Percentiles rank a stretch among this genome's conserved stretches.
phyloP scores from a whole-genome alignment of 352 stramenopile genomes.

The Elongisporangium senticosum region DNA sequence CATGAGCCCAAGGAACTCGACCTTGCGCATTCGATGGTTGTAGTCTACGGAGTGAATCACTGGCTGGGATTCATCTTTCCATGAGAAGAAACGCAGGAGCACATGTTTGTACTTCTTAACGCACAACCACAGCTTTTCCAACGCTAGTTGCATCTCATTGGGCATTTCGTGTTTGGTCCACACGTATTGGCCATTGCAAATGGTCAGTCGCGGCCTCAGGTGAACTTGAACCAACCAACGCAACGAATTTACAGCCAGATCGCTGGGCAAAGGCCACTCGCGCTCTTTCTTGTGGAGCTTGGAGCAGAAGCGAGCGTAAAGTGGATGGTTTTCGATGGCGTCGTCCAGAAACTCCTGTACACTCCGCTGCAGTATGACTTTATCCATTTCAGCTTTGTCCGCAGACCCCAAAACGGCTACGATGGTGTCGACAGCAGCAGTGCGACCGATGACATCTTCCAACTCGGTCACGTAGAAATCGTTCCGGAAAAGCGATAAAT shows the following conservation, averaged over 20 bases:
- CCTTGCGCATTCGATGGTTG: slow-evolving; percentile 20
- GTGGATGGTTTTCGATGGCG: slow-evolving; percentile 5
- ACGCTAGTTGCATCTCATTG: slow-evolving; percentile 14
- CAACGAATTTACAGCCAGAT: not conserved
- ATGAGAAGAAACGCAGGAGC: slow-evolving; percentile 37
- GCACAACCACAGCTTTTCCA: slow-evolving; percentile 30
- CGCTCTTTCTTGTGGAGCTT: not conserved
- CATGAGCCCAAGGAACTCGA: slow-evolving; percentile 40
- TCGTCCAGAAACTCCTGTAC: slow-evolving; percentile 7
- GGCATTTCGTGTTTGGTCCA: slow-evolving; percentile 24
- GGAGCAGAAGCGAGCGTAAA: slow-evolving; percentile 1
- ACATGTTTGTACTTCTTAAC: slow-evolving; percentile 36
- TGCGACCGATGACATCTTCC: slow-evolving; percentile 20
- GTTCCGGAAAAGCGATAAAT: slow-evolving; percentile 51
- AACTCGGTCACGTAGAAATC: slow-evolving; percentile 47
- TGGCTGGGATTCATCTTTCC: slow-evolving; percentile 7
- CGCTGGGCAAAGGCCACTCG: not conserved
- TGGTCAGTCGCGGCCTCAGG: not conserved
- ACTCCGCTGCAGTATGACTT: too few relatives aligned
- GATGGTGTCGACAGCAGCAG: slow-evolving; percentile 4
- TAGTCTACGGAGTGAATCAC: not conserved
- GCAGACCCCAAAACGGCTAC: not conserved
- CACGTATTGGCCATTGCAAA: slow-evolving; percentile 1
- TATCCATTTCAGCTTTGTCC: too few relatives aligned
- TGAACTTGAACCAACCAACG: slow-evolving; percentile 11